A percentile compares a stretch with the other conserved stretches of the same genome.
These are phyloP conservation scores for Globisporangium uncinulatum DNA, from an alignment of 352 stramenopile species.

Conservation along the genomic window DNA sequence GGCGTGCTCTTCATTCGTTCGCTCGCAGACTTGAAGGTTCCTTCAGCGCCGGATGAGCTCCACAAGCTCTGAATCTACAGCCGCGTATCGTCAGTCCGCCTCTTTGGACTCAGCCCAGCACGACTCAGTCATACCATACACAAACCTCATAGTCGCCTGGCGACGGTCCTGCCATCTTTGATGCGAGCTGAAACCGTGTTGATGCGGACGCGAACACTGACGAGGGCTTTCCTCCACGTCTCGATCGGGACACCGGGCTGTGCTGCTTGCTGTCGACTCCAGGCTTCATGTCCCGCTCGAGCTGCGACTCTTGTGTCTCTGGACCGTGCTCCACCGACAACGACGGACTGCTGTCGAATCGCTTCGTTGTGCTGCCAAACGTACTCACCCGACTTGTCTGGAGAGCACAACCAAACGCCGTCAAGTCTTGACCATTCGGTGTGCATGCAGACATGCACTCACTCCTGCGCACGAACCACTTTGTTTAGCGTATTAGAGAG, in stretches of 20 bases:
- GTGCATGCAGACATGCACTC: background rate
- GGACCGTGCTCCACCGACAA: constrained; percentile 6
- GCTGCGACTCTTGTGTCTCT: constrained; percentile 40
- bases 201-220: constrained; percentile 67
- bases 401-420: background rate
- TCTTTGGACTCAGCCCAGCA: background rate
- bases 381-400: constrained; percentile 62
- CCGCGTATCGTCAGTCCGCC: background rate
- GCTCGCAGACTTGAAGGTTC: constrained; percentile 63
- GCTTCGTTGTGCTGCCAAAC: constrained; percentile 71
- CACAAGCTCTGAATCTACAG: constrained; percentile 52
- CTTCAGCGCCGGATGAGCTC: constrained; percentile 51
- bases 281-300: constrained; percentile 55
- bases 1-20: constrained; percentile 43
- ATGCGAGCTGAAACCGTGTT: constrained; percentile 35
- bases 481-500: constrained; percentile 62
- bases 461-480: constrained; percentile 32
- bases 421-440: background rate
- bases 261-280: constrained; percentile 16
- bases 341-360: constrained; percentile 51
- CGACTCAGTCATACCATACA: constrained; percentile 3
- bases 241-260: constrained; percentile 9
- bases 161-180: constrained; percentile 32
- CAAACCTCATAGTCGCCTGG: constrained; percentile 69
- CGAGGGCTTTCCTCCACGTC: constrained; percentile 37